Conservation (phyloP, 208 protist species). For the Wallacemonas sp. region DNA sequence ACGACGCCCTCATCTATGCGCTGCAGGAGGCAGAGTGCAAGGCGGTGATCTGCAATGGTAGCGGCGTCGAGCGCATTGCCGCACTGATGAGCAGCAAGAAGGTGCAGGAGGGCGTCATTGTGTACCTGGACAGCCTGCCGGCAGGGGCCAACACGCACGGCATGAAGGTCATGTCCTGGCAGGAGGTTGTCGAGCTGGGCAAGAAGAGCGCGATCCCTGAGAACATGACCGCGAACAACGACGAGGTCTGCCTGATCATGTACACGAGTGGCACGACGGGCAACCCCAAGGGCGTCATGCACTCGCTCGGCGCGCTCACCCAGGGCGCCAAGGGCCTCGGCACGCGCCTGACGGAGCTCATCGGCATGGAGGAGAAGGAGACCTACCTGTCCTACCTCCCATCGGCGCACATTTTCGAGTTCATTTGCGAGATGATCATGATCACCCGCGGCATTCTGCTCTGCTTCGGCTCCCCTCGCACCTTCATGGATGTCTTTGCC, state of each 20-base stretch:
- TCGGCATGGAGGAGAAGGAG: constrained; percentile 51
- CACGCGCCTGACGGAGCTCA: constrained; percentile 44
- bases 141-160: constrained; percentile 23
- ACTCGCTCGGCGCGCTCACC: constrained; percentile 66
- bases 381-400: constrained; percentile 90
- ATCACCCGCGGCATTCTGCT: constrained; percentile 63
- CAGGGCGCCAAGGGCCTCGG: constrained; percentile 36
- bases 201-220: constrained; percentile 21
- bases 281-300: constrained; percentile 89
- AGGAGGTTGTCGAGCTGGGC: constrained; percentile 61
- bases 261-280: constrained; percentile 93
- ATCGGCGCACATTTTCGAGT: constrained; percentile 92
- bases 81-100: constrained; percentile 27
- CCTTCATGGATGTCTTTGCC: constrained; percentile 70
- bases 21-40: constrained; percentile 69
- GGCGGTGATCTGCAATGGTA: constrained; percentile 79
- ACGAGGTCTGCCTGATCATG: constrained; percentile 75
- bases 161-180: constrained; percentile 40
- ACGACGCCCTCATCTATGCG: constrained; percentile 79
- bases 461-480: constrained; percentile 82
- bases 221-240: constrained; percentile 34
- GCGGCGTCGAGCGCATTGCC: constrained; percentile 50
- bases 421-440: constrained; percentile 65
- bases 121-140: constrained; percentile 76
- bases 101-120: constrained; percentile 35